These are phyloP conservation scores for apple (Malus domestica) DNA, from an alignment of 306 rosid genomes.

Conservation along the genomic window DNA sequence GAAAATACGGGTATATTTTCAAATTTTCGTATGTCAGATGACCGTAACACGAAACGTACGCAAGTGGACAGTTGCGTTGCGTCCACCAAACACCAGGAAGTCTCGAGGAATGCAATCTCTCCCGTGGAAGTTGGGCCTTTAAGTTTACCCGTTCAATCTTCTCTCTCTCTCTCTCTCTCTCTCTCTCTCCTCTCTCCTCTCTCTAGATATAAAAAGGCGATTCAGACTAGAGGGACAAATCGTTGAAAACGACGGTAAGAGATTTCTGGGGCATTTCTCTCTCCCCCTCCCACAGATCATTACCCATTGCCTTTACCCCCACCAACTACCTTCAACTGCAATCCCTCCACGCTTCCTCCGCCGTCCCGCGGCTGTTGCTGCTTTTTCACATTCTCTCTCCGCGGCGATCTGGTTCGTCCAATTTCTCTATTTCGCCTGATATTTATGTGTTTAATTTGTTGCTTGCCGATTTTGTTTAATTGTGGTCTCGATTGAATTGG, in stretches of 20 bases:
- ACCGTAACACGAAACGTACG: too few relatives aligned
- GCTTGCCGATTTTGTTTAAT: neutral
- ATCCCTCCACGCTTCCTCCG: neutral
- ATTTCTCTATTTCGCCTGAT: constrained; percentile 3
- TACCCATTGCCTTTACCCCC: neutral
- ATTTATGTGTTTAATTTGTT: neutral
- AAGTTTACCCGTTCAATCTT: too few relatives aligned
- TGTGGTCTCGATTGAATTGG: neutral
- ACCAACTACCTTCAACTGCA: neutral
- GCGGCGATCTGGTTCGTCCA: constrained; percentile 41
- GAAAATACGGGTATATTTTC: too few relatives aligned
- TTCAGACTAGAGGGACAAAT: neutral
- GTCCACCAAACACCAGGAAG: neutral
- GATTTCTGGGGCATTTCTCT: constrained; percentile 12
- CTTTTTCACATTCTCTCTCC: neutral
- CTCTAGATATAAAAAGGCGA: neutral
- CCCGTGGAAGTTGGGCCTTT: neutral
- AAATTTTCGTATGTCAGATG: too few relatives aligned
- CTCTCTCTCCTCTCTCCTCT: neutral
- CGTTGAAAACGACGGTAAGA: constrained; percentile 11
- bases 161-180: neutral
- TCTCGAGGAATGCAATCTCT: neutral
- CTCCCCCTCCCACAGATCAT: neutral
- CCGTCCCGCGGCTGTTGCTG: neutral
- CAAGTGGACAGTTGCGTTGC: neutral